These are phyloP conservation scores for Capsella rubella DNA, from an alignment of 441 rosid species.

Conservation along the genomic window DNA sequence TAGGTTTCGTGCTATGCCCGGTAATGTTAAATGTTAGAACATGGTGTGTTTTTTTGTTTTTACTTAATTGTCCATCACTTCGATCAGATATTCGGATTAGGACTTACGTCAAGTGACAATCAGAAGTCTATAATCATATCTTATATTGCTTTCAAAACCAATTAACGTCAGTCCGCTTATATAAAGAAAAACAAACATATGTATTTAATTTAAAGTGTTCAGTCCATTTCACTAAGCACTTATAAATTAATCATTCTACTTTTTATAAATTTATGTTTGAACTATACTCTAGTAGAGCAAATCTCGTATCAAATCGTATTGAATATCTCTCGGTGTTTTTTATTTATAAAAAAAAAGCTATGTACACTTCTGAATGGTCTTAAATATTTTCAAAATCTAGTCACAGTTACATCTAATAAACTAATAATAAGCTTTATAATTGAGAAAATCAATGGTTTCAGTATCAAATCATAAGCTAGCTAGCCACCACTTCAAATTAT, in stretches of 20 bases:
- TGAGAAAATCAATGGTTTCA: background rate
- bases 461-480: background rate
- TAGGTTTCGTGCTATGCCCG: slow-evolving; percentile 44
- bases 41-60: slow-evolving; percentile 34
- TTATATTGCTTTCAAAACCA: slow-evolving; percentile 32
- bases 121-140: slow-evolving; percentile 8
- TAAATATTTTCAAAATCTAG: background rate
- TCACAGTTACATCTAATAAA: background rate
- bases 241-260: background rate
- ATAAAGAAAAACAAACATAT: background rate
- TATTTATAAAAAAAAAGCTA: background rate
- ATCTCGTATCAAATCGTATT: background rate
- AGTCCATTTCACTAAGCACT: background rate
- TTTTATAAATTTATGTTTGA: background rate
- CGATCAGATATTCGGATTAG: slow-evolving; percentile 35
- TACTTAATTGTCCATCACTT: slow-evolving; percentile 18
- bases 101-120: slow-evolving; percentile 38
- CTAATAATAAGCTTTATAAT: background rate
- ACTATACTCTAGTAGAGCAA: background rate
- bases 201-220: background rate
- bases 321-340: background rate
- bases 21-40: slow-evolving; percentile 39
- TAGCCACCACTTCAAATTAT: background rate
- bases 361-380: background rate
- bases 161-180: slow-evolving; percentile 28